Base-by-base conservation (phyloP, 805 yeast genomes). In the Zygoascus biomembranicola region DNA sequence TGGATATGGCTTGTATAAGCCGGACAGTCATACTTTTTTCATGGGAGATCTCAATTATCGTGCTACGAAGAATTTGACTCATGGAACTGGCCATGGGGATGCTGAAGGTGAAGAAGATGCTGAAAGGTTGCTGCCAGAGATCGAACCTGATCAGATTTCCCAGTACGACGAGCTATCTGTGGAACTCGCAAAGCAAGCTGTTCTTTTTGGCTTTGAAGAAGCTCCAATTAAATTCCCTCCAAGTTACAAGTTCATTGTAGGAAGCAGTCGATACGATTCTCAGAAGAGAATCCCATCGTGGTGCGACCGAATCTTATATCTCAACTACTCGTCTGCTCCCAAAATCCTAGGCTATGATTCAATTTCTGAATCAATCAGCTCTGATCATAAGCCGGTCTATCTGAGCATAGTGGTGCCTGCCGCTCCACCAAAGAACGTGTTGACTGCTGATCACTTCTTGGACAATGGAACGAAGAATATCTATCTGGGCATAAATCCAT, bases 21-120 rank as follows among this genome's bases (percentile, higher is more conserved):
- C 82, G 0, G 59, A 68, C 0, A 61, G 76, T 10, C 95, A 86
- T 63, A 68, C 83, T 5, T 84, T 90, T 62, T 66, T 90, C 51
- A 69, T 87, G 75, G 98, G 98, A 0, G 98, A 90, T 67, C 71
- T 90, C 61, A 90, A 90, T 65, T 90, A 86, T 66, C 73, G 98
- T 45, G 77, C 85, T 18, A 58, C 63, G 1, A 66, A 49, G 28
- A 66, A 8, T 66, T 63, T 11, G 59, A 63, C 6, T 55, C 55
- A 47, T 54, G 39, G 32, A 8, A 23, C 35, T 11, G 49, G 57
- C 1, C 60, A 60, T 50, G 59, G 51, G 39, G 51, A 57, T 9
- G 58, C 58, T 19, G 48, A 54, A 8, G 53, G 49, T 10, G 54
- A 59, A 5, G 55, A 42, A 2, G 54, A 52, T 1, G 58, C 11